phyloP scores from a whole-genome alignment of 202 grass and related monocot genomes.

The Schoenoplectus tabernaemontani region DNA sequence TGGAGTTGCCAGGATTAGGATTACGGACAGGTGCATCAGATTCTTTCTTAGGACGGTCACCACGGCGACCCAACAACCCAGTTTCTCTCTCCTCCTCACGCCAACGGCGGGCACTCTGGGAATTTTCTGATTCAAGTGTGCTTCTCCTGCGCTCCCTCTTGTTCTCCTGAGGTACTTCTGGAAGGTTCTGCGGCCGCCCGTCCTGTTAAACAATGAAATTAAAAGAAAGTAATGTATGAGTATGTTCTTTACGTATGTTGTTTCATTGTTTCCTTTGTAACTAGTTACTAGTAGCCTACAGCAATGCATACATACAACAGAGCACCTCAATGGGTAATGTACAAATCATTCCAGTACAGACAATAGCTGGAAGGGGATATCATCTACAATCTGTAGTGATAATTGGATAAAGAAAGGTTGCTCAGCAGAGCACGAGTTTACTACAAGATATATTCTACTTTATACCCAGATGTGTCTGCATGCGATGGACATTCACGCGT shows the following conservation, averaged over 20 bases:
- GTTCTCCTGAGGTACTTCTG: constrained; percentile 48
- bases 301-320: background rate
- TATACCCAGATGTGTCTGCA: background rate
- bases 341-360: background rate
- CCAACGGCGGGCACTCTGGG: constrained; percentile 67
- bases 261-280: constrained; percentile 7
- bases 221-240: background rate
- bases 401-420: background rate
- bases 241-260: background rate
- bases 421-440: background rate
- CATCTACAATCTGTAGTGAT: background rate
- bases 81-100: constrained; percentile 97
- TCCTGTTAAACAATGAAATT: constrained; percentile 20
- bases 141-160: constrained; percentile 66
- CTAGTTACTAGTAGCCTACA: background rate
- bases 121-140: constrained; percentile 55
- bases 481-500: background rate
- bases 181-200: constrained; percentile 28
- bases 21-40: constrained; percentile 31
- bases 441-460: background rate
- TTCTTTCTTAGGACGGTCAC: constrained; percentile 68
- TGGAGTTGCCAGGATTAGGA: constrained; percentile 18
- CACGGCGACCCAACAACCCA: constrained; percentile 69
- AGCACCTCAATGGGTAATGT: background rate
- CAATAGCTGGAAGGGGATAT: background rate